Evolutionary conservation across 2,329 filamentous ascomycete genomes (phyloP).

Genomic region (Epichloe gansuensis): DNA sequence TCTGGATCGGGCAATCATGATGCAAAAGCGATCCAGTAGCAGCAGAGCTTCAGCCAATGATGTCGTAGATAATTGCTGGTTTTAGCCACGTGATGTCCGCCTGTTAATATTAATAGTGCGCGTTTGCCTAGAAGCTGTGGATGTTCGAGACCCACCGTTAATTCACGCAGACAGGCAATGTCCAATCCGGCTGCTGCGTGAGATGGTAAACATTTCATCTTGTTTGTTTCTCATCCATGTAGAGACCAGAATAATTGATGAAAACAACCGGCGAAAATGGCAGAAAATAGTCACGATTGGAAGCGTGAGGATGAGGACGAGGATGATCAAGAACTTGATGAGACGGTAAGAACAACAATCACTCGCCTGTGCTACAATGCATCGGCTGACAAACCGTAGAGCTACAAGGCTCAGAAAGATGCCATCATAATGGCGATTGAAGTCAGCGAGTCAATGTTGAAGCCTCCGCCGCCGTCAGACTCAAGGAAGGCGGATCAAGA

Average conservation of each 20-base stretch:
- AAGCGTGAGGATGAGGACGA: constrained; percentile 51
- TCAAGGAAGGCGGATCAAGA: constrained; percentile 68
- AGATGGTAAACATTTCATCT: no score
- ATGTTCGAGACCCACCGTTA: constrained; percentile 7
- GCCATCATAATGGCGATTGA: constrained; percentile 97
- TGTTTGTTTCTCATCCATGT: no score
- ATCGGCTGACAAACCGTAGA: constrained; percentile 31
- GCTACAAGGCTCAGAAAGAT: constrained; percentile 88
- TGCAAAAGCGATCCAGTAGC: not conserved
- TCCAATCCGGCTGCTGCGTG: no score
- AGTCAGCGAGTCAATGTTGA: constrained; percentile 77
- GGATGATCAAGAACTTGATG: constrained; percentile 45
- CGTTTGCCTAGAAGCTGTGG: constrained; percentile 20
- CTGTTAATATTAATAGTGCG: constrained; percentile 5
- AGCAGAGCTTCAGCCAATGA: constrained; percentile 13
- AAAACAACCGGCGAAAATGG: constrained; percentile 13
- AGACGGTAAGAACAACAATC: constrained; percentile 32
- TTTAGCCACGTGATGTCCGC: constrained; percentile 19
- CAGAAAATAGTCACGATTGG: constrained; percentile 27
- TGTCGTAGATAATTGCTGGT: constrained; percentile 10
- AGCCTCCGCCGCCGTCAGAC: constrained; percentile 45
- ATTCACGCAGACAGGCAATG: not conserved
- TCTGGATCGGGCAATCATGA: constrained; percentile 5
- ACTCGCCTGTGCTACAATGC: not conserved
- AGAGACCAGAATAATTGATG: no score